Base-by-base conservation (phyloP, 106 monocot species). In the Platanthera guangdongensis region DNA sequence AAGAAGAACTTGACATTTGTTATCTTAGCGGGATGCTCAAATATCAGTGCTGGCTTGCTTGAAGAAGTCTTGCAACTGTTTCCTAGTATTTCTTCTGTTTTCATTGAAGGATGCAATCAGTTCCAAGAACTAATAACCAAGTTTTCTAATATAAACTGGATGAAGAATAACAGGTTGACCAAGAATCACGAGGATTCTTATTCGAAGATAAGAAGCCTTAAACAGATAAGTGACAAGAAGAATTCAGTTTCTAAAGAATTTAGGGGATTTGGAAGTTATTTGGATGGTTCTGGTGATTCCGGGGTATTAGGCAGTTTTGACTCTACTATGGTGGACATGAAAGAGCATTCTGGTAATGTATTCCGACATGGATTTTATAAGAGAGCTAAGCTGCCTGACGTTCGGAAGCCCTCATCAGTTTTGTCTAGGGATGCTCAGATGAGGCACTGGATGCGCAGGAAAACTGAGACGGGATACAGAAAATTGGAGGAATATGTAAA, bases 311-410 rank as follows among this genome's bases (percentile, higher is more conserved):
- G 47, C 72, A 39, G 19, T 65, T 52, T 70, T 76, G 79, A 82
- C 39, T 52, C 62, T 25, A 71, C 52, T 74, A 53, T 78, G 75
- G 52, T 71, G 67, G 78, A 86, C 55, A 81, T 68, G 60, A 84
- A 83, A 57, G 86, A 82, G 55, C 65, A 79, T 22, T 77, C 76
- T 8, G 84, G 57, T 16, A 81, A 81, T 69, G 71, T 79, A 69
- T 94, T 94, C 76, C 80, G 88, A 75, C 94, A 89, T 65, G 92
- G 92, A 14, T 85, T 85, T 74, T 99, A 99, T 68, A 92, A 90
- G 74, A 84, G 90, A 73, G 84, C 90, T 47, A 94, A 92, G 81
- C 76, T 89, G 55, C 76, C 79, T 76, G 94, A 91, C 89, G 84
- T 84, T 75, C 80, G 82, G 75, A 99, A 90, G 72, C 85, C 91